Evolutionary conservation across 164 flowering plant genomes (phyloP).

Genomic region (Saururus chinensis): DNA sequence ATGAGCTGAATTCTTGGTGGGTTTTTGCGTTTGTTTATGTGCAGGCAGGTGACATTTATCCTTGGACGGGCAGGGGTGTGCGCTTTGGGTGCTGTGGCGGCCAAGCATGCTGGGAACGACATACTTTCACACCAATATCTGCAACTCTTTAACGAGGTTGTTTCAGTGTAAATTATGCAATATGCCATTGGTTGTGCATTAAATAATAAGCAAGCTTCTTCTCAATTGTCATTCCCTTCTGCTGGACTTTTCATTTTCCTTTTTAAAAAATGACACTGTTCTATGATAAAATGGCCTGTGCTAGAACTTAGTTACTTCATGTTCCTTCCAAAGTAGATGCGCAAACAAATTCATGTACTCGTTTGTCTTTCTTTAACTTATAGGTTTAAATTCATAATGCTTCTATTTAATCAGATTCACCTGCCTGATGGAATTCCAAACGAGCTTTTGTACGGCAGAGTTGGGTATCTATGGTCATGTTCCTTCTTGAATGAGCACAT

Average conservation of each 20-base stretch:
- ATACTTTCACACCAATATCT: conserved; percentile 32
- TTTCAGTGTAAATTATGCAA: neutral
- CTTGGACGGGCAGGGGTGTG: conserved; percentile 84
- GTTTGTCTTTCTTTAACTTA: neutral
- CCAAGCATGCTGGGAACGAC: conserved; percentile 39
- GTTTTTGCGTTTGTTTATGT: neutral
- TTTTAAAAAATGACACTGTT: too few relatives aligned
- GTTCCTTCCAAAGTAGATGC: neutral
- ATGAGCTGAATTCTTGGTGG: too few relatives aligned
- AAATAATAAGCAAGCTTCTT: too few relatives aligned
- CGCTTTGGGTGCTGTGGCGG: conserved; percentile 78
- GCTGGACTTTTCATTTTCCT: too few relatives aligned
- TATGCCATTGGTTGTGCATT: too few relatives aligned
- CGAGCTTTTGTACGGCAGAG: conserved; percentile 51
- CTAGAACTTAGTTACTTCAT: neutral
- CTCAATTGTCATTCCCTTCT: too few relatives aligned
- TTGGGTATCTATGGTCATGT: conserved; percentile 51
- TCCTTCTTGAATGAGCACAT: conserved; percentile 40
- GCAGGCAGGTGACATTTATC: conserved; percentile 49
- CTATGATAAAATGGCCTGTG: neutral
- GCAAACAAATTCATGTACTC: neutral
- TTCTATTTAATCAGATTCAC: conserved; percentile 24
- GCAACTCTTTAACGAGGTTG: conserved; percentile 48
- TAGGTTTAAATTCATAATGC: neutral
- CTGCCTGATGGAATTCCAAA: conserved; percentile 36